These are phyloP conservation scores for Colletotrichum filicis DNA, from an alignment of 2,329 filamentous ascomycete genomes.

Conservation along the genomic window DNA sequence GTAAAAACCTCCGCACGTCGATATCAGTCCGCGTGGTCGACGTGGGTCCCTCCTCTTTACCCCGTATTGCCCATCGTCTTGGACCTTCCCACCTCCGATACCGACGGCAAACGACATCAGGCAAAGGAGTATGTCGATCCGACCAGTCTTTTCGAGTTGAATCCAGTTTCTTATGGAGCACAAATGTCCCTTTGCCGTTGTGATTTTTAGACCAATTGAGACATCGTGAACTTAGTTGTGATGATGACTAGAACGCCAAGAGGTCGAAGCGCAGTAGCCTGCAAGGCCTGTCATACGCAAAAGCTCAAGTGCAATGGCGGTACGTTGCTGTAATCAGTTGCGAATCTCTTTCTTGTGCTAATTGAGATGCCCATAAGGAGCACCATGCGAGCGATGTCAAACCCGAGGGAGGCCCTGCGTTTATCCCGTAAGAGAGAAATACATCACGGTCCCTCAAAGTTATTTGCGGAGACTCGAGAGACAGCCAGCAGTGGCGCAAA, in stretches of 20 bases:
- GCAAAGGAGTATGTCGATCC: not conserved
- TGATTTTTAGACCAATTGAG: not conserved
- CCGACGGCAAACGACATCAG: not conserved
- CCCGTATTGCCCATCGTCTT: not conserved
- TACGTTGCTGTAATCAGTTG: not conserved
- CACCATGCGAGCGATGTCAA: slow-evolving; percentile 16
- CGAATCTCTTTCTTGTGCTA: not conserved
- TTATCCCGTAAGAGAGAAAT: slow-evolving; percentile 33
- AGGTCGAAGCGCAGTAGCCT: slow-evolving; percentile 35
- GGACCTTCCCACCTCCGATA: not conserved
- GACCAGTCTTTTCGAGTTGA: not conserved
- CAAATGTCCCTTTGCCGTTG: not conserved
- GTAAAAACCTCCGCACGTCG: not conserved
- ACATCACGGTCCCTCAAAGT: slow-evolving; percentile 30
- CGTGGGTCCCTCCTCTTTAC: not conserved
- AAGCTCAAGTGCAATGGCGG: slow-evolving; percentile 37
- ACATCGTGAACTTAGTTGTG: not conserved
- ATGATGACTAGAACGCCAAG: slow-evolving; percentile 10
- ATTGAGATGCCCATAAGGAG: not conserved
- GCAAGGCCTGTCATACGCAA: slow-evolving; percentile 32
- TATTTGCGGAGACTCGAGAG: slow-evolving; percentile 34
- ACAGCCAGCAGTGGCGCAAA: not conserved
- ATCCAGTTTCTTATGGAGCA: not conserved
- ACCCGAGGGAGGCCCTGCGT: slow-evolving; percentile 13
- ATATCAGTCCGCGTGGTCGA: not conserved